phyloP scores from a whole-genome alignment of 257 asterid species.

The Lycium barbarum region DNA sequence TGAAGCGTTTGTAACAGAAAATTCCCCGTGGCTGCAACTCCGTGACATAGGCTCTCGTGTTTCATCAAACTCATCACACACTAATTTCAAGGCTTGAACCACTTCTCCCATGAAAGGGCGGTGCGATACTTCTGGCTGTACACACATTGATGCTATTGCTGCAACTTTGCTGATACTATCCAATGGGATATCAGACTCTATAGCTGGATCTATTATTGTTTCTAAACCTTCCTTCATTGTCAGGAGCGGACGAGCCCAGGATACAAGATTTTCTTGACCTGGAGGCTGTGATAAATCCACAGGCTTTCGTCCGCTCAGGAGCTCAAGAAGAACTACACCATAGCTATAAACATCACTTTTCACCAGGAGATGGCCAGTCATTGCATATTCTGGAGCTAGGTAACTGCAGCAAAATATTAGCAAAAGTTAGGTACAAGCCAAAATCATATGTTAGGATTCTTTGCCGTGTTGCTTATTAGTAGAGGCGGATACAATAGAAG shows the following conservation, averaged over 20 bases:
- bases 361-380: conserved; percentile 98
- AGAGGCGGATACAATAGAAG: not conserved
- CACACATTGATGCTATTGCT: conserved; percentile 97
- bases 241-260: conserved; percentile 94
- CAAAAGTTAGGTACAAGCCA: conserved; percentile 13
- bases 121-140: conserved; percentile 92
- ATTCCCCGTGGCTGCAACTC: conserved; percentile 68
- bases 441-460: not conserved
- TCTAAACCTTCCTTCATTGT: conserved; percentile 67
- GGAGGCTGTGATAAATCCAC: conserved; percentile 86
- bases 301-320: conserved; percentile 86
- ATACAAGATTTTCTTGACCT: conserved; percentile 86
- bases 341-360: conserved; percentile 97
- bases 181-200: conserved; percentile 45
- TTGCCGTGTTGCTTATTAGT: not conserved
- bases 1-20: conserved; percentile 52
- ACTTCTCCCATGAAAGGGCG: conserved; percentile 99
- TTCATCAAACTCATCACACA: conserved; percentile 80
- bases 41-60: conserved; percentile 56
- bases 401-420: conserved; percentile 52
- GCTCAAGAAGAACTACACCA: conserved; percentile 95
- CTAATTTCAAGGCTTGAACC: conserved; percentile 89
- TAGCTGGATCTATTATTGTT: conserved; percentile 57
- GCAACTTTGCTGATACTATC: conserved; percentile 71
- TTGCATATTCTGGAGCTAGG: conserved; percentile 96